Percentiles rank a stretch among this genome's conserved stretches.
Evolutionary conservation across 352 stramenopile species (phyloP).

Genomic region (Globisporangium parvum): DNA sequence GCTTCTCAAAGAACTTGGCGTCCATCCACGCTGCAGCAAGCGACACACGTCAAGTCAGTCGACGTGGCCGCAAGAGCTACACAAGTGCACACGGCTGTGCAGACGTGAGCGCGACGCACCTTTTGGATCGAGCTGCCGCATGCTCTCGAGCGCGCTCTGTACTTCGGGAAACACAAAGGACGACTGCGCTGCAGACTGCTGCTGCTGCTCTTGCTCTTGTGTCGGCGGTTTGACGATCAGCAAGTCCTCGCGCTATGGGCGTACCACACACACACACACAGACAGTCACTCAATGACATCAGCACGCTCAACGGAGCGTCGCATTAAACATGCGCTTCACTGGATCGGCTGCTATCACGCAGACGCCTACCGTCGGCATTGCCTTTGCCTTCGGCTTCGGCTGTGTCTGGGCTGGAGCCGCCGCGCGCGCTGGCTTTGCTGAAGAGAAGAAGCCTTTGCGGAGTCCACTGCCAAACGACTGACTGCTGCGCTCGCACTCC

Average conservation of each 20-base stretch:
- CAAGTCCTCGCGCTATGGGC: slow-evolving; percentile 28
- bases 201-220: no score
- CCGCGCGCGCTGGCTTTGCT: slow-evolving; percentile 2
- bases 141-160: slow-evolving; percentile 50
- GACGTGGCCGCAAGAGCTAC: background rate
- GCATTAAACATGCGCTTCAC: no score
- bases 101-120: slow-evolving; percentile 18
- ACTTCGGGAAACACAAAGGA: slow-evolving; percentile 72
- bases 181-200: slow-evolving; percentile 1
- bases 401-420: background rate
- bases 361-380: slow-evolving; percentile 5
- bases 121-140: slow-evolving; percentile 59
- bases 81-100: background rate
- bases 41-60: background rate
- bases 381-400: slow-evolving; percentile 9
- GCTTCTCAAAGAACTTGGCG: slow-evolving; percentile 60
- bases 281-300: background rate
- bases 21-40: slow-evolving; percentile 68
- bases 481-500: slow-evolving; percentile 37
- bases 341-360: no score
- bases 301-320: background rate
- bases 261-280: background rate
- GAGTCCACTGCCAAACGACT: slow-evolving; percentile 52
- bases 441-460: slow-evolving; percentile 69
- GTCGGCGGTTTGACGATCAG: slow-evolving; percentile 25